Conservation (phyloP, 164 flowering plant species). For the Aristolochia californica region DNA sequence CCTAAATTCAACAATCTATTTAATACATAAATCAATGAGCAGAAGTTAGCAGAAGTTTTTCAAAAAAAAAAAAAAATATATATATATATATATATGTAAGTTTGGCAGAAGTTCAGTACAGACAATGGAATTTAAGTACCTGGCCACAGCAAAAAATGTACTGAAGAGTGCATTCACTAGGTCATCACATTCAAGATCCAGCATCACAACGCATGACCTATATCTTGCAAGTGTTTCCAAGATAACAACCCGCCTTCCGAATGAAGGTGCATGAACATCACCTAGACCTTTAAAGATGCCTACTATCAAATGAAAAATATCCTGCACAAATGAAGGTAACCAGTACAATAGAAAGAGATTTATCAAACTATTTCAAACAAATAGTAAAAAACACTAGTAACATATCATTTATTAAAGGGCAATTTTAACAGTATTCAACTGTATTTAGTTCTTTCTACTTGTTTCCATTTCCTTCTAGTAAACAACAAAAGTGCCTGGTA, state of each 20-base stretch:
- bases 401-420: background rate
- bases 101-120: too few species aligned
- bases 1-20: background rate
- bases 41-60: background rate
- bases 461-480: too few species aligned
- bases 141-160: constrained; percentile 70
- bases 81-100: too few species aligned
- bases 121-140: constrained; percentile 31
- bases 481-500: too few species aligned
- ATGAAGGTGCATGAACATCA: constrained; percentile 71
- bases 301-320: constrained; percentile 73
- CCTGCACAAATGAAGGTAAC: constrained; percentile 49
- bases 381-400: background rate
- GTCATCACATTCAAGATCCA: constrained; percentile 97
- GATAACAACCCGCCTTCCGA: constrained; percentile 82
- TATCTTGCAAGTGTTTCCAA: constrained; percentile 94
- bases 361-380: constrained; percentile 7
- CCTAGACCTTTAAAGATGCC: constrained; percentile 69
- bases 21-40: background rate
- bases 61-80: too few species aligned
- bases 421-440: background rate
- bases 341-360: background rate
- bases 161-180: constrained; percentile 77
- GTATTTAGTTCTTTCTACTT: too few species aligned
- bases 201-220: constrained; percentile 93